Evolutionary conservation across 148 eudicot genomes (phyloP), one percentile per base, ranked within the genome.

Genomic region (Spergularia marina): DNA sequence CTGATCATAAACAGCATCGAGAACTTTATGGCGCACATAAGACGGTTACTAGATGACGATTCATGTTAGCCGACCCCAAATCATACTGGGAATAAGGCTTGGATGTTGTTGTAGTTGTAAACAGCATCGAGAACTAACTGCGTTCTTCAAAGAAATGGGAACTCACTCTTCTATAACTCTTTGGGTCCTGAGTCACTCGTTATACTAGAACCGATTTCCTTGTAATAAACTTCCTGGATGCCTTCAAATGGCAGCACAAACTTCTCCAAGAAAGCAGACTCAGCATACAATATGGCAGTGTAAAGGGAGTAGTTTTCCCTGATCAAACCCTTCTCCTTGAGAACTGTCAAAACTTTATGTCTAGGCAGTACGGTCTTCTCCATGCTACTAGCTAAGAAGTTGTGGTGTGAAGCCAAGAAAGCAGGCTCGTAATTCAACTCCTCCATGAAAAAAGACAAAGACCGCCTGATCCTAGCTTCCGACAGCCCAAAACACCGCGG

Each of bases 301-400:
- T 34, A 68, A 54, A 80, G 64, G 40, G 60, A 2, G 5, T 36
- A 57, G 66, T 53, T 56, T 12, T 17, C 34, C 62, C 53, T 76
- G 34, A 83, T 34, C 71, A 84, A 68, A 60, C 79, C 70, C 34
- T 83, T 83, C 80, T 80, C 79, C 59, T 58, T 85, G 52, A 74
- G 57, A 75, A 55, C 56, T 56, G 65, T 56, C 70, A 79, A 62
- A 36, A 76, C 72, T 44, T 23, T 47, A 76, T 76, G 12, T 58
- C 86, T 83, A 39, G 84, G 88, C 62, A 78, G 34, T 20, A 81
- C 68, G 39, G 77, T 81, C 65, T 74, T 81, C 72, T 85, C 83
- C 58, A 78, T 41, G 64, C 81, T 78, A 49, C 8, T 54, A 7
- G 53, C 41, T 6, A 80, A 65, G 5, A 85, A 40, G 6, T 0